A percentile compares a stretch with the other conserved stretches of the same genome.
These are phyloP conservation scores for Trichoderma sp. DNA, from an alignment of 2,329 filamentous ascomycete species.

Conservation along the genomic window DNA sequence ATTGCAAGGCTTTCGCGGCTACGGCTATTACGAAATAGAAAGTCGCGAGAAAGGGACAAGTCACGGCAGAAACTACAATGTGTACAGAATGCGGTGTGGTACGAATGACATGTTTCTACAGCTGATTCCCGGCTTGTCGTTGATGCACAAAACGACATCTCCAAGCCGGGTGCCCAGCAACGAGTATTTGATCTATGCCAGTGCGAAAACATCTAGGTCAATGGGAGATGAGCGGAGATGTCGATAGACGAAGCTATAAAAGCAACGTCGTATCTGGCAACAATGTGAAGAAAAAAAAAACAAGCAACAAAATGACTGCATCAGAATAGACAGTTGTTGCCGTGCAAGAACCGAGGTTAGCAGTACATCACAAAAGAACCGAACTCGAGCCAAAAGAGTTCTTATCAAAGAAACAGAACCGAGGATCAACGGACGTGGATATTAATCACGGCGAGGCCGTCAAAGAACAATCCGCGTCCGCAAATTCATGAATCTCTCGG, in stretches of 20 bases:
- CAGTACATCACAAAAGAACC: background rate
- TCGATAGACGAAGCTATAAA: constrained; percentile 45
- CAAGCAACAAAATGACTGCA: background rate
- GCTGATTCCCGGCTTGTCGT: constrained; percentile 60
- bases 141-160: constrained; percentile 57
- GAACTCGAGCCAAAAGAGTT: constrained; percentile 6
- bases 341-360: background rate
- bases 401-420: constrained; percentile 6
- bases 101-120: constrained; percentile 56
- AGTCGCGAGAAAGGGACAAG: background rate
- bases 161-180: constrained; percentile 59
- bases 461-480: background rate
- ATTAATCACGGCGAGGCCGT: background rate
- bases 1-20: background rate
- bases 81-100: background rate
- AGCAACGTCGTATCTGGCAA: constrained; percentile 42
- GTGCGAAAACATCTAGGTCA: constrained; percentile 58
- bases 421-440: background rate
- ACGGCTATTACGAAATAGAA: background rate
- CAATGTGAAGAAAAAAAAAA: background rate
- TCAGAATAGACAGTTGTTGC: background rate
- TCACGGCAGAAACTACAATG: background rate
- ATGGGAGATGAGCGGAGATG: constrained; percentile 49
- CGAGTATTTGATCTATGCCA: constrained; percentile 57
- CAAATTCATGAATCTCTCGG: background rate